Evolutionary conservation across 2,329 filamentous ascomycete species (phyloP).

Genomic region (Cladosporium sp.): DNA sequence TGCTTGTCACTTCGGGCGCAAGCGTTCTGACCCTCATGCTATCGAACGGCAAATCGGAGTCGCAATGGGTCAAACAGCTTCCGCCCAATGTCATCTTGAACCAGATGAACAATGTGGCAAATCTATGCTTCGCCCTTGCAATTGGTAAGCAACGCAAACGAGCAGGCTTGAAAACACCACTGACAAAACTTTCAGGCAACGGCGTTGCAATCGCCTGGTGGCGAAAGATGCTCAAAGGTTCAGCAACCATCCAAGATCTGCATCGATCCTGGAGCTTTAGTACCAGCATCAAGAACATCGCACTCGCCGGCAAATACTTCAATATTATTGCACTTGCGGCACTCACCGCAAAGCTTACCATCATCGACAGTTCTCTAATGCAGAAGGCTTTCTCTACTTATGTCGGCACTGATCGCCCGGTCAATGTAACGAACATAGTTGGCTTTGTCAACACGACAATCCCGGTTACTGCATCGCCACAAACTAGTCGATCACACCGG

Average conservation of each 20-base stretch:
- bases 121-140: conserved; percentile 20
- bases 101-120: conserved; percentile 19
- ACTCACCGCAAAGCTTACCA: conserved; percentile 23
- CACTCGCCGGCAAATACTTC: conserved; percentile 22
- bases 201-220: conserved; percentile 27
- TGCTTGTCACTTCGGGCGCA: conserved; percentile 18
- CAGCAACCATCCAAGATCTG: conserved; percentile 20
- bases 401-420: conserved; percentile 1
- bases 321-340: conserved; percentile 26
- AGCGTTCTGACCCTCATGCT: conserved; percentile 8
- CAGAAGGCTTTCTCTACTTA: conserved; percentile 19
- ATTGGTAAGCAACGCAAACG: conserved; percentile 20
- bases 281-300: conserved; percentile 19
- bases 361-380: conserved; percentile 23
- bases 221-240: conserved; percentile 21
- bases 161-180: too few relatives aligned
- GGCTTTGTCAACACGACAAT: conserved; percentile 18
- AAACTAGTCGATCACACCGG: background rate
- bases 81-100: conserved; percentile 22
- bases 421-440: conserved; percentile 4
- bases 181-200: conserved; percentile 8
- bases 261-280: conserved; percentile 23
- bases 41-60: background rate
- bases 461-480: conserved; percentile 13
- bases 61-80: conserved; percentile 18